Base-by-base conservation (phyloP, 345 rosid species). In the Bruguiera gymnorhiza region DNA sequence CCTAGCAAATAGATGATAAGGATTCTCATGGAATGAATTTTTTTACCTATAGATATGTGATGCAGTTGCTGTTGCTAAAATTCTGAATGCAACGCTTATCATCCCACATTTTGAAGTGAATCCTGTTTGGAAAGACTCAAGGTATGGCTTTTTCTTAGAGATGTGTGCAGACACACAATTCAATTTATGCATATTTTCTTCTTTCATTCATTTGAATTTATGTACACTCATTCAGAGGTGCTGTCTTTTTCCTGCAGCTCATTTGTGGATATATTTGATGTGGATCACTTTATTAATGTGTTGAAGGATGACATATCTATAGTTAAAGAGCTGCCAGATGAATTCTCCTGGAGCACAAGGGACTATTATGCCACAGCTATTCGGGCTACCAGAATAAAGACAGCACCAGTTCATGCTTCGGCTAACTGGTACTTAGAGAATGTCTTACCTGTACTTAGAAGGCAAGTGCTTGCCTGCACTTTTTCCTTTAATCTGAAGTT, bases 311-410 rank as follows among this genome's bases (percentile, higher is more conserved):
- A 95, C 50, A 76, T 92, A 48, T 76, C 81, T 60, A 81, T 90
- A 66, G 88, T 87, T 19, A 90, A 75, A 83, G 97, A 90, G 81
- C 80, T 86, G n/a, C 96, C 99, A 54, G 72, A 73, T 19, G 79
- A 86, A 65, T 88, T 79, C 65, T 77, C 87, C 8, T 95, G 98
- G 98, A 90, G 98, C 85, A 85, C 99, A 3, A 83, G 99, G 76
- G 97, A 92, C 73, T 92, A 95, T 77, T 95, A 95, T 65, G 89
- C 96, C 34, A 88, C 93, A 23, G 98, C 95, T 73, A 95, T 90
- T 73, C 89, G 99, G 73, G 87, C 84, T 69, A 92, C 99, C 46
- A 81, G 98, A 86, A 83, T 95, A 53, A 95, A 95, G 84, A 87
- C 85, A 19, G 98, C 98, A 18, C 99, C 98, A 48, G 79, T 84